Percentiles rank a stretch among this genome's conserved stretches.
Evolutionary conservation across 352 stramenopile species (phyloP).

Genomic region (Phytophthora europaea): DNA sequence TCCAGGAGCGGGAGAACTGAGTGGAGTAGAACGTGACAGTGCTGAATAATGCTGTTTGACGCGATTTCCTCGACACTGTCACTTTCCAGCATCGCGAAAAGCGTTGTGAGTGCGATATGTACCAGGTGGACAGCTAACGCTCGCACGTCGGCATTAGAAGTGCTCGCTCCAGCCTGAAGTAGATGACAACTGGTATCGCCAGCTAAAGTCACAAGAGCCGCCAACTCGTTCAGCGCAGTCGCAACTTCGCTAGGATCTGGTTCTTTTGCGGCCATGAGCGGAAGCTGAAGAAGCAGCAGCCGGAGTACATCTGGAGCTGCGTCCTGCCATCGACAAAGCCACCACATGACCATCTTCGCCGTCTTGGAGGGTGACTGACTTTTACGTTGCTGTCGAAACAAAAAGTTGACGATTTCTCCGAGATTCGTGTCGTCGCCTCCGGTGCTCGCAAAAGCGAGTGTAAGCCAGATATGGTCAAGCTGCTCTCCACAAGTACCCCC

Average conservation of each 20-base stretch:
- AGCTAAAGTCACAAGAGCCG: conserved; percentile 36
- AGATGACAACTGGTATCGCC: conserved; percentile 39
- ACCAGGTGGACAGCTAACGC: conserved; percentile 39
- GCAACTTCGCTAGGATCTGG: conserved; percentile 6
- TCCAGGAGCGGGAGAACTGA: conserved; percentile 54
- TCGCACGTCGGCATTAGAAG: conserved; percentile 19
- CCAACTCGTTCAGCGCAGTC: conserved; percentile 28
- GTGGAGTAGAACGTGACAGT: conserved; percentile 64
- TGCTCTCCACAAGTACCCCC: conserved; percentile 51
- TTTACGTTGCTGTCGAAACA: conserved; percentile 59
- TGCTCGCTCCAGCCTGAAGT: conserved; percentile 12
- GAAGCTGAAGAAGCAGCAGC: conserved; percentile 22
- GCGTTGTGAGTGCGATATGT: conserved; percentile 29
- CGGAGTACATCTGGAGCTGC: conserved; percentile 55
- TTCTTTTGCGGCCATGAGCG: conserved; percentile 3
- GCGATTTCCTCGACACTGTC: conserved; percentile 24
- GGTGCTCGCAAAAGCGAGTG: conserved; percentile 52
- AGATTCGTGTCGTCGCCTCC: conserved; percentile 18
- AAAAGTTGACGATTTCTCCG: conserved; percentile 31
- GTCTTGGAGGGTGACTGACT: conserved; percentile 45
- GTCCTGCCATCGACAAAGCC: conserved; percentile 71
- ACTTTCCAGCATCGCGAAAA: conserved; percentile 29
- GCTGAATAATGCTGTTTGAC: conserved; percentile 35
- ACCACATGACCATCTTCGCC: conserved; percentile 69
- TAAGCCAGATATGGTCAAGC: conserved; percentile 77